Evolutionary conservation across 441 rosid species (phyloP).

Genomic region (Pelargonium australe): DNA sequence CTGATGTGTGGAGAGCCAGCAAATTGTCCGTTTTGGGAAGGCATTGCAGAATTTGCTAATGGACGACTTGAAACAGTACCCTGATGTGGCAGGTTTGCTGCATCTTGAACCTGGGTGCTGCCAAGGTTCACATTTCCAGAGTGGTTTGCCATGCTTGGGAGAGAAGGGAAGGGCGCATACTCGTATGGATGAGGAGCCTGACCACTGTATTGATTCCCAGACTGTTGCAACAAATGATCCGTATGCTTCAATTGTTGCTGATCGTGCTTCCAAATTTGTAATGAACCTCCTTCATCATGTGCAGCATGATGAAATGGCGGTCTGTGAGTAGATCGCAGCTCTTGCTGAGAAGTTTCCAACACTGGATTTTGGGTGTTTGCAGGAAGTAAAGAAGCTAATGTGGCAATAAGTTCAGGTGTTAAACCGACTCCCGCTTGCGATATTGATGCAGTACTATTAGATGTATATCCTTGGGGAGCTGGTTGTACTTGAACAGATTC

Average conservation of each 20-base stretch:
- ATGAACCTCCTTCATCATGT: slow-evolving; percentile 33
- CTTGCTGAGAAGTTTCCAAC: slow-evolving; percentile 40
- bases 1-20: slow-evolving; percentile 43
- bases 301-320: slow-evolving; percentile 31
- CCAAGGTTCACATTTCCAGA: slow-evolving; percentile 37
- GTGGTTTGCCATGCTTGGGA: slow-evolving; percentile 35
- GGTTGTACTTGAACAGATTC: slow-evolving; percentile 35
- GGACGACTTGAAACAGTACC: slow-evolving; percentile 36
- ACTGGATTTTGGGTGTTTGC: slow-evolving; percentile 38
- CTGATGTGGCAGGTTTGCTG: slow-evolving; percentile 42
- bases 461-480: slow-evolving; percentile 32
- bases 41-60: slow-evolving; percentile 30
- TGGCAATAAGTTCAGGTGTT: slow-evolving; percentile 81
- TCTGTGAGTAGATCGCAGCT: slow-evolving; percentile 35
- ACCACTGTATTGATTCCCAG: slow-evolving; percentile 43
- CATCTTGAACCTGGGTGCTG: slow-evolving; percentile 42
- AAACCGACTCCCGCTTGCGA: slow-evolving; percentile 58
- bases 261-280: slow-evolving; percentile 52
- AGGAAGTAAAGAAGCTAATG: slow-evolving; percentile 70
- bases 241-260: slow-evolving; percentile 37
- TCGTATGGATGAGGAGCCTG: slow-evolving; percentile 35
- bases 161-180: slow-evolving; percentile 39
- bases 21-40: slow-evolving; percentile 53
- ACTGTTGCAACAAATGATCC: slow-evolving; percentile 39
- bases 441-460: slow-evolving; percentile 25